Evolutionary conservation across 2,329 filamentous ascomycete species (phyloP).

Genomic region (Claviceps pusilla): DNA sequence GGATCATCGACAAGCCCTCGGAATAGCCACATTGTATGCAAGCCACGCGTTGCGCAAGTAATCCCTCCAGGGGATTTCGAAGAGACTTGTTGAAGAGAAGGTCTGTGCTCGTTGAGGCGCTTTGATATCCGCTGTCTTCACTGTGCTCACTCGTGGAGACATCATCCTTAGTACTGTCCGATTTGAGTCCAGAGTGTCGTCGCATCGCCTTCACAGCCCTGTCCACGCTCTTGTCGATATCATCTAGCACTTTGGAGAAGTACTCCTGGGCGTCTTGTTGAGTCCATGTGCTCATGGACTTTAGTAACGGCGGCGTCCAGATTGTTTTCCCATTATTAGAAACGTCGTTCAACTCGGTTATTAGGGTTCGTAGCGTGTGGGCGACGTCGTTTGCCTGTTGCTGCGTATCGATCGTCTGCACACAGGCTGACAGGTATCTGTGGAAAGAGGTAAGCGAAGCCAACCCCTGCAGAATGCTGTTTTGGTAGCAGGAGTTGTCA

Average conservation of each 20-base stretch:
- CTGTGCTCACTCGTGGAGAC: conserved; percentile 32
- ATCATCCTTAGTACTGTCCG: conserved; percentile 25
- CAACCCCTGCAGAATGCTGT: conserved; percentile 79
- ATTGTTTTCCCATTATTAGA: conserved; percentile 60
- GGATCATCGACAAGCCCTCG: conserved; percentile 76
- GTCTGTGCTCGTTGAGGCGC: conserved; percentile 24
- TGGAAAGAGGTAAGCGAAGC: conserved; percentile 59
- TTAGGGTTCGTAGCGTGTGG: conserved; percentile 45
- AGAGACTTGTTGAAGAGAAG: conserved; percentile 23
- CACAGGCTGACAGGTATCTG: conserved; percentile 43
- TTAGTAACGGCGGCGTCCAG: conserved; percentile 69
- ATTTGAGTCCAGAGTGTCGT: conserved; percentile 24
- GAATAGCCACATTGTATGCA: conserved; percentile 77
- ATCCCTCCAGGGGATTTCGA: conserved; percentile 71
- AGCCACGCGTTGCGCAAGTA: conserved; percentile 75
- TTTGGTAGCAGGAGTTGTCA: conserved; percentile 96
- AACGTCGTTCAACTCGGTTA: conserved; percentile 54
- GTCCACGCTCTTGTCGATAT: conserved; percentile 63
- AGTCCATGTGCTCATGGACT: conserved; percentile 87
- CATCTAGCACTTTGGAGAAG: conserved; percentile 75
- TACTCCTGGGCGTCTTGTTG: conserved; percentile 98
- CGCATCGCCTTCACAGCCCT: conserved; percentile 24
- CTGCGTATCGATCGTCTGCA: conserved; percentile 15
- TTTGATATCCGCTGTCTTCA: conserved; percentile 43
- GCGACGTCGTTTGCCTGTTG: conserved; percentile 22